Base-by-base conservation (phyloP, 805 yeast genomes). In the Ogataea paradorogensis region DNA sequence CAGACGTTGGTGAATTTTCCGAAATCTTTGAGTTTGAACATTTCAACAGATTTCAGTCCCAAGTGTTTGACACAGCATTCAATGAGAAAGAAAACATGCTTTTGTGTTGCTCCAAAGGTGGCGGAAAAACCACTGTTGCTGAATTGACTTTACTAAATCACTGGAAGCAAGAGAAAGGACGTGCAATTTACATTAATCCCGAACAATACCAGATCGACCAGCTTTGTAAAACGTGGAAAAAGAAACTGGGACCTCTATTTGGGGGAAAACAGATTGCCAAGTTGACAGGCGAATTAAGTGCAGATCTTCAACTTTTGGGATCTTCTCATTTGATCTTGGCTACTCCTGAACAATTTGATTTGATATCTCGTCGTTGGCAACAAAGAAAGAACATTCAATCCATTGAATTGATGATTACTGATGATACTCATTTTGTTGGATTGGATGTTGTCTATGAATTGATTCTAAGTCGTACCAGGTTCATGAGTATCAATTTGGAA, bases 261-360 rank as follows among this genome's bases (percentile, higher is more conserved):
- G 81, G 78, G 6, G 86, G 82, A 2, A 82, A 82, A 50, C 49
- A 44, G 0, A 69, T 90, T 7, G 65, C 62, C 29, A 78, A 76
- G 47, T 62, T 90, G 9, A 73, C 79, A 0, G 82, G 80, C 1
- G 87, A 83, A 26, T 40, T 74, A 3, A 46, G 71, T 1, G 51
- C 61, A 1, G 93, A 89, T 53, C 53, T 82, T 42, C 66, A 69
- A 35, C 50, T 78, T 3, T 51, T 89, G 6, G 78, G 79, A 1
- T 65, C 67, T 22, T 74, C 78, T 40, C 91, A 89, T 56, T 59
- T 91, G 37, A 62, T 87, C 13, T 60, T 91, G 10, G 78, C 87
- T 4, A 88, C 97, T 0, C 95, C 96, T 0, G 69, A 65, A 15
- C 91, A 86, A 46, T 84, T 88, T 67, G 90, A 86, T 45, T 48